Evolutionary conservation across 805 yeast species (phyloP), one percentile per base, ranked within the genome.

Genomic region (Candida chilensis): DNA sequence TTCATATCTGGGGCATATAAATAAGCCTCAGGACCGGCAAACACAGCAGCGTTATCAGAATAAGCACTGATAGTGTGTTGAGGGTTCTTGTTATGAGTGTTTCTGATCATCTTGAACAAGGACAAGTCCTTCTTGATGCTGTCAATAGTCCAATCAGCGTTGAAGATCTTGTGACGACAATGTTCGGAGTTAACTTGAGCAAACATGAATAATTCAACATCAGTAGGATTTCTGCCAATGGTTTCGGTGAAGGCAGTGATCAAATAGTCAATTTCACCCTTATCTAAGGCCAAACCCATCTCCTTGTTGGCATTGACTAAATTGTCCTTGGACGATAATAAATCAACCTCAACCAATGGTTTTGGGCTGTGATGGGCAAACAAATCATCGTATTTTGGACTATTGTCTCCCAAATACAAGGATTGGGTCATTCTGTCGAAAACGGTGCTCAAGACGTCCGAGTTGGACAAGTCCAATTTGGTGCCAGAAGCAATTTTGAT

Each of bases 181-280:
- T 92, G 99, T 61, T 92, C 99, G 16, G 96, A 87, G 66, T 92
- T 92, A 42, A 92, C 98, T 63, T 92, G 99, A 25, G 98, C 99
- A 66, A 92, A 92, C 96, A 92, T 92, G 60, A 92, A 92, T 38
- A 92, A 67, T 60, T 92, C 99, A 16, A 87, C 97, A 56, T 92
- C 98, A 19, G 97, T 90, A 32, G 98, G 97, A 52, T 88, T 85
- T 57, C 97, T 76, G 28, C 80, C 76, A 40, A 80, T 62, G 20
- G 69, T 70, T 30, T 78, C 67, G 34, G 75, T 81, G 63, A 92
- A 92, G 2, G 96, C 94, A 18, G 74, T 64, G 45, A 78, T 71
- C 48, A 92, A 71, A 57, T 92, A 92, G 27, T 82, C 84, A 44
- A 92, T 85, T 63, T 92, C 99, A 35, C 95, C 94, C 36, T 71